A percentile compares a stretch with the other conserved stretches of the same genome.
These are phyloP conservation scores for Fusarium coffeatum DNA, from an alignment of 2,329 filamentous ascomycete species.

Conservation along the genomic window DNA sequence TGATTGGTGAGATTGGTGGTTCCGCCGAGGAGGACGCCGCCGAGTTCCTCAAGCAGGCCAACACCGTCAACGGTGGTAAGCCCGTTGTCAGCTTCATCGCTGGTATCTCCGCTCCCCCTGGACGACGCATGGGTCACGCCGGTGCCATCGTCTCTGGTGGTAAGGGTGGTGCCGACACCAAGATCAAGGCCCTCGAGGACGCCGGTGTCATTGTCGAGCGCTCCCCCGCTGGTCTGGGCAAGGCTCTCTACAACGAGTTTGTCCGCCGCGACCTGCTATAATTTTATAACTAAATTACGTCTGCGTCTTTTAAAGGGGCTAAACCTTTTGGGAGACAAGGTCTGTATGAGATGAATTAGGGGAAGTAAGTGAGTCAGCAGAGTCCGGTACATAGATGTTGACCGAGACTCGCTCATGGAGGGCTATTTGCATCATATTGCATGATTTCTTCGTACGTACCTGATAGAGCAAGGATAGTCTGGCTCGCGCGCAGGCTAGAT, in stretches of 20 bases:
- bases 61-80: constrained; percentile 86
- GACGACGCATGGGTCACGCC: constrained; percentile 97
- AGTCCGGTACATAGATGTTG: constrained; percentile 30
- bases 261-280: constrained; percentile 96
- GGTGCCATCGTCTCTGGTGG: constrained; percentile 97
- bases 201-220: constrained; percentile 97
- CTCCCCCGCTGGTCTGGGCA: constrained; percentile 90
- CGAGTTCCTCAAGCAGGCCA: constrained; percentile 92
- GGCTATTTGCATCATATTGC: constrained; percentile 47
- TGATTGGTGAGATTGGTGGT: constrained; percentile 99
- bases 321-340: constrained; percentile 9
- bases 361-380: constrained; percentile 37
- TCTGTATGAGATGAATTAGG: constrained; percentile 21
- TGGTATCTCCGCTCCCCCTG: constrained; percentile 95
- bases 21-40: constrained; percentile 98
- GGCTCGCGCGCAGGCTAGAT: constrained; percentile 45
- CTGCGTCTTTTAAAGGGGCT: constrained; percentile 23
- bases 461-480: constrained; percentile 51
- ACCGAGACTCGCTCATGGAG: constrained; percentile 42
- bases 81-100: constrained; percentile 98
- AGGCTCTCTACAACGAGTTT: constrained; percentile 94
- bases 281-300: constrained; percentile 45
- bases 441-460: constrained; percentile 49
- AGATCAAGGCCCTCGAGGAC: constrained; percentile 93
- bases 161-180: constrained; percentile 97